phyloP scores from a whole-genome alignment of 257 asterid species.

The Lithospermum erythrorhizon region DNA sequence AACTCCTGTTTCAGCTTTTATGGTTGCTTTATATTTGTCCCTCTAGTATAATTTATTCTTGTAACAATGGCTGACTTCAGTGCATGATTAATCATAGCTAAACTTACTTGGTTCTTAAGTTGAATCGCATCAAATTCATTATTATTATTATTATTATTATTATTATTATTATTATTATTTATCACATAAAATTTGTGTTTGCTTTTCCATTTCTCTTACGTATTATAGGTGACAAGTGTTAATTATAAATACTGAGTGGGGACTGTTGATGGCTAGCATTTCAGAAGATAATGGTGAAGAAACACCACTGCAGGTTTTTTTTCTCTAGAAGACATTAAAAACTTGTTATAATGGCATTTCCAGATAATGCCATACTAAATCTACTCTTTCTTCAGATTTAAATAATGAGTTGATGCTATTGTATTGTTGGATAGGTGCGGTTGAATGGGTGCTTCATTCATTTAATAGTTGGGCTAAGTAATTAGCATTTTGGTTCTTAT shows the following conservation, averaged over 20 bases:
- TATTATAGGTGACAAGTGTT: slow-evolving; percentile 68
- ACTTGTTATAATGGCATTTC: not conserved
- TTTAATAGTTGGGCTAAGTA: slow-evolving; percentile 92
- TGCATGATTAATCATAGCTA: not conserved
- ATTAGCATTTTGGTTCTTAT: slow-evolving; percentile 61
- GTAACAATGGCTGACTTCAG: not conserved
- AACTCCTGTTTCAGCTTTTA: not conserved
- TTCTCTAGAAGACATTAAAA: not conserved
- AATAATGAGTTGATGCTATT: not conserved
- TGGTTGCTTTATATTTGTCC: not conserved
- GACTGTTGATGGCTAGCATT: slow-evolving; percentile 93
- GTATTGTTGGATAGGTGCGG: slow-evolving; percentile 50
- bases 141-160: too few relatives aligned
- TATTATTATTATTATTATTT: too few relatives aligned
- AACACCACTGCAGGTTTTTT: slow-evolving; percentile 82
- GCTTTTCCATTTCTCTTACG: not conserved
- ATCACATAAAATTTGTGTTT: not conserved
- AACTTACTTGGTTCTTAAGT: too few relatives aligned
- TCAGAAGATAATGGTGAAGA: slow-evolving; percentile 98
- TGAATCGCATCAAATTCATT: too few relatives aligned
- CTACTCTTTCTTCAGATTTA: not conserved
- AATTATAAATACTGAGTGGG: slow-evolving; percentile 98
- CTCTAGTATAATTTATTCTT: not conserved
- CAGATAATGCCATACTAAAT: not conserved
- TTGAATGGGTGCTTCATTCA: slow-evolving; percentile 89